Base-by-base conservation (phyloP, 2,329 filamentous ascomycete species). In the Corinectria fuckeliana region DNA sequence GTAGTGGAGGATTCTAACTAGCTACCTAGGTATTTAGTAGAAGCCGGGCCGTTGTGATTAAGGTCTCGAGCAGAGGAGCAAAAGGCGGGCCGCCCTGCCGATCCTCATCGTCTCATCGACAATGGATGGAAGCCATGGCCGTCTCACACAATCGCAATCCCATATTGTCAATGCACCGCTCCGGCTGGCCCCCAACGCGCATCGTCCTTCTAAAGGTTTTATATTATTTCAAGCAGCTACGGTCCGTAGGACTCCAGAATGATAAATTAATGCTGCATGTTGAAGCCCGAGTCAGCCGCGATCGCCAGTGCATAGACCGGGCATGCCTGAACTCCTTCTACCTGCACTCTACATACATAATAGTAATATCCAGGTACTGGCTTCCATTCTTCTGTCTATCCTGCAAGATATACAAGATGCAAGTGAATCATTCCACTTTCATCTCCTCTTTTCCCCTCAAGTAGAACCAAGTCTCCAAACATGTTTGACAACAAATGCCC, bases 41-140 rank as follows among this genome's bases (percentile, higher is more conserved):
- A 16, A 16, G 23, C 21, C 32, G 16, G 13, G 20, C 49, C 38
- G 47, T 52, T 34, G 30, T 32, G 11, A 50, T 59, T 53, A 26
- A 32, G 44, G 44, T 65, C 54, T 32, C 30, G 16, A 49, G 25
- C 32, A 36, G 49, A 56, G 51, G 28, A 36, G 26, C 36, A 26
- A 32, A 25, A 44, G 48, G 39, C 44, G 23, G 48, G 34, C 49
- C 44, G 28, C 28, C 49, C 34, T 58, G 61, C 53, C 50, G 56
- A 66, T 69, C 61, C 56, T 65, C 41, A 66, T 69, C 49, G 45
- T 55, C 50, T 50, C 61, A 42, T 49, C 56, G 55, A 58, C 51
- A 44, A 54, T 20, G 23, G 61, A 14, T 58, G 7, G 48, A 38
- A 44, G 36, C 34, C 32, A 34, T 53, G 55, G 32, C n/a, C 32